Conservation (phyloP, 148 eudicot species). For the Vaccinium macrocarpon region DNA sequence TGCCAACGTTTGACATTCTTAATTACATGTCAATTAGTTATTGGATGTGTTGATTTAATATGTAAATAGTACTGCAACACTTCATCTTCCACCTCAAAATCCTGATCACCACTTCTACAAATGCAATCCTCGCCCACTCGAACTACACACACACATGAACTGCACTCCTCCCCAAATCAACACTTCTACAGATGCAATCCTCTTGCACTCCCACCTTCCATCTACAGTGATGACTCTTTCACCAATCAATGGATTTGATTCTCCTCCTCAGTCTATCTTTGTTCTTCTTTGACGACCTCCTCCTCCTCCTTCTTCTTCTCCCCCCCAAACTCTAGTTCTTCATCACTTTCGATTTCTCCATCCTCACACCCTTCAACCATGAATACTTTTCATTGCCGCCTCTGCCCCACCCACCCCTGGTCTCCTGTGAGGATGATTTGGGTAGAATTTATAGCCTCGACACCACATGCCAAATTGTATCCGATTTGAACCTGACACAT, state of each 20-base stretch:
- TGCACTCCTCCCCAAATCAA: no score
- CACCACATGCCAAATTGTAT: constrained; percentile 74
- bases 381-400: constrained; percentile 93
- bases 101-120: no score
- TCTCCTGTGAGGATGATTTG: constrained; percentile 76
- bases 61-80: no score
- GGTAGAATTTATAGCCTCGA: constrained; percentile 74
- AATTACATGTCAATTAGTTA: no score
- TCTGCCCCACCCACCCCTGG: constrained; percentile 84
- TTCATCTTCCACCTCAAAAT: no score
- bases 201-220: neutral
- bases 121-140: no score
- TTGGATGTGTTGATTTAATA: no score
- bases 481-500: constrained; percentile 65
- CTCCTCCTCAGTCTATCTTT: neutral
- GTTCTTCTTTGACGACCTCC: no score
- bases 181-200: constrained; percentile 24
- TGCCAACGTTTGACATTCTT: no score
- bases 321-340: constrained; percentile 18
- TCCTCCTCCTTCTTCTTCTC: neutral
- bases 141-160: no score
- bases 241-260: constrained; percentile 26
- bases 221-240: constrained; percentile 28
- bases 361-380: constrained; percentile 28
- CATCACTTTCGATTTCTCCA: constrained; percentile 20